A percentile compares a stretch with the other conserved stretches of the same genome.
These are phyloP conservation scores for Pestalotiopsis fici DNA, from an alignment of 2,329 filamentous ascomycete species.

Conservation along the genomic window DNA sequence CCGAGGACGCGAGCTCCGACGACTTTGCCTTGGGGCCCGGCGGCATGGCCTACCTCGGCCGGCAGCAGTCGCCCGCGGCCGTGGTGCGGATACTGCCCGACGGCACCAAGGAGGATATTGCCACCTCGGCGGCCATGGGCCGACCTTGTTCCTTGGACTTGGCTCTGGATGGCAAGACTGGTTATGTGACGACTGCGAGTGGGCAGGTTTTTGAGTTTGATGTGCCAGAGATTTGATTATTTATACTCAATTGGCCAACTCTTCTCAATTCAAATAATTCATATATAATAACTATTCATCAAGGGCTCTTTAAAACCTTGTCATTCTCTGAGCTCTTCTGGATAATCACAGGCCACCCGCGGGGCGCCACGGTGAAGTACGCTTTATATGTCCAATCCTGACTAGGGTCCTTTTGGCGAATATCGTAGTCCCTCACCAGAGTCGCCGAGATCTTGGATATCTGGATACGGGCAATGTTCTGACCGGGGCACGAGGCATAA, in stretches of 20 bases:
- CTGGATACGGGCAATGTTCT: constrained; percentile 20
- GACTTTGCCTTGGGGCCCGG: not conserved
- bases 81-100: not conserved
- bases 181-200: not conserved
- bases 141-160: not conserved
- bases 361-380: constrained; percentile 23
- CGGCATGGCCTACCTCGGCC: not conserved
- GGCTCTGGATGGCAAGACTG: not conserved
- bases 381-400: constrained; percentile 26
- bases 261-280: too few relatives aligned
- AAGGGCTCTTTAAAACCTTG: not conserved
- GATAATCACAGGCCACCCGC: constrained; percentile 22
- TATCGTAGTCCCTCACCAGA: constrained; percentile 19
- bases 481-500: constrained; percentile 18
- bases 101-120: not conserved
- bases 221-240: not conserved
- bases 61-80: not conserved
- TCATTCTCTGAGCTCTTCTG: constrained; percentile 9
- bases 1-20: not conserved
- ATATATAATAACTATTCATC: not conserved
- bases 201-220: not conserved
- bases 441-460: constrained; percentile 19
- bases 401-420: constrained; percentile 19
- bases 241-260: not conserved
- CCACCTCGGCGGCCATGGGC: not conserved